Evolutionary conservation across 2,329 filamentous ascomycete species (phyloP).

Genomic region (Corinectria fuckeliana): DNA sequence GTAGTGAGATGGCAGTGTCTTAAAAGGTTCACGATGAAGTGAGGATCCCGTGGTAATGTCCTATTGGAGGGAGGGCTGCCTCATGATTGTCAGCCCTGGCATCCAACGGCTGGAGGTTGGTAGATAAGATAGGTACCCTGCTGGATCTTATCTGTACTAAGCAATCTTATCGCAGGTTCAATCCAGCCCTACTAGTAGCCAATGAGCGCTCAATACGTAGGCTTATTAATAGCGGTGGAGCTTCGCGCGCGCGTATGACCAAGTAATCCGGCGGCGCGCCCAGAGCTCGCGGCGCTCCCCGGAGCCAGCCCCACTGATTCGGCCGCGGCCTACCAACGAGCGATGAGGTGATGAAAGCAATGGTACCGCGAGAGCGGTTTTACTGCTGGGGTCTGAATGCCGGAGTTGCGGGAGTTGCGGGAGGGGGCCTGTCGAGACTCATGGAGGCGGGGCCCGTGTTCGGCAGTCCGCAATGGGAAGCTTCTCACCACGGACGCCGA

Average conservation of each 20-base stretch:
- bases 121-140: no score
- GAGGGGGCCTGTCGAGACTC: not conserved
- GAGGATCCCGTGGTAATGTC: no score
- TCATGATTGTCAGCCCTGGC: no score
- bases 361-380: not conserved
- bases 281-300: not conserved
- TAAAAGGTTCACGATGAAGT: no score
- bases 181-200: not conserved
- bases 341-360: not conserved
- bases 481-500: not conserved
- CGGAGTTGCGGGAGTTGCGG: slow-evolving; percentile 7
- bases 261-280: slow-evolving; percentile 9
- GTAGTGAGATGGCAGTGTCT: no score
- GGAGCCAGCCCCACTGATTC: slow-evolving; percentile 1
- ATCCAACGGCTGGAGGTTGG: no score
- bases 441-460: not conserved
- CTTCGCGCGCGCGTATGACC: slow-evolving; percentile 41
- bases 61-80: no score
- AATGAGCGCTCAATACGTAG: slow-evolving; percentile 11
- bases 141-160: not conserved
- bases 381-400: slow-evolving; percentile 11
- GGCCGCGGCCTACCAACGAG: slow-evolving; percentile 3
- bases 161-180: not conserved
- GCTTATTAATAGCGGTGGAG: slow-evolving; percentile 19
- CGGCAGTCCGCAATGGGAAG: not conserved